Base-by-base conservation (phyloP, 2,329 filamentous ascomycete species). In the Graphilbum ipis-grandicollis region DNA sequence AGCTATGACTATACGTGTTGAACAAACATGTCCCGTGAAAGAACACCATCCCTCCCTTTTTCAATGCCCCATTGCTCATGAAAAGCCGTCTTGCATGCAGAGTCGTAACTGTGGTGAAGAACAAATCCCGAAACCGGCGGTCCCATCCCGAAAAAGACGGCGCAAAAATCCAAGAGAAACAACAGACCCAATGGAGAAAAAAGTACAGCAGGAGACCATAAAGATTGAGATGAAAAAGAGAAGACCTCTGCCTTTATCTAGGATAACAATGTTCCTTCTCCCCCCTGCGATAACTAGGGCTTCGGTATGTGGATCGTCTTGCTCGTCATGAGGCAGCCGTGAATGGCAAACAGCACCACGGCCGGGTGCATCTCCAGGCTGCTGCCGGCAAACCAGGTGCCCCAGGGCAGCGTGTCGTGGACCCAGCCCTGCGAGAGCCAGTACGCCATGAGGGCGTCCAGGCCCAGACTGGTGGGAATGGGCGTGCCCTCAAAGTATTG, bases 401-500 rank as follows among this genome's bases (percentile, higher is more conserved):
- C 88, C 23, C 80, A 56, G 9, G 90, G 90, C n/a, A 98, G 57
- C 40, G 75, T 63, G 19, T 81, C 75, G 42, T 83, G 66, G 33
- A 88, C 68, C 81, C 81, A 88, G 43, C 79, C 79, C 46, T 83
- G 67, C 39, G 68, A 75, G 22, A 92, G 71, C 79, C 85, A 96
- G 59, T 79, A 93, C 22, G 79, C 82, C 82, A 96, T 93, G 40
- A 93, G 50, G 13, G 67, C 73, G 43, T 83, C 84, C 47, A 93
- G 75, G 2, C 68, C 76, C 19, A 96, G 64, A 19, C 81, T 86
- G 3, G 85, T 96, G 1, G 90, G 90, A 50, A 96, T 94, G 1
- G 90, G 90, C 0, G 88, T 93, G 48, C 90, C 90, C 60, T 98
- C 90, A 48, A 98, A 98, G 61, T 93, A 98, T 52, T 80, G 72